Evolutionary conservation across 345 rosid genomes (phyloP).

Genomic region (Linum usitatissimum): DNA sequence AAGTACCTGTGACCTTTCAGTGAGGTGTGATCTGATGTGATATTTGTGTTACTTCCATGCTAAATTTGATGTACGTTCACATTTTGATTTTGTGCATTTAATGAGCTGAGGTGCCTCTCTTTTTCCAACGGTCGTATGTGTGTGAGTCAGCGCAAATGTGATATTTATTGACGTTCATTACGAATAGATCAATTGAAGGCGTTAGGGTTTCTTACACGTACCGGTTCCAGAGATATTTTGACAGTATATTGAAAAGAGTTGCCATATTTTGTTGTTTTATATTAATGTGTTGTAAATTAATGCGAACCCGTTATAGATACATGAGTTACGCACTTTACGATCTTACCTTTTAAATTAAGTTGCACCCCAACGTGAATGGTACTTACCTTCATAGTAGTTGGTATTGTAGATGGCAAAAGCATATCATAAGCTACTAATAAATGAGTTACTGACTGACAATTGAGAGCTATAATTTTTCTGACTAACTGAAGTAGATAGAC

Average conservation of each 20-base stretch:
- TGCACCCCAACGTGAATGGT: background rate
- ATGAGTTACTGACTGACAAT: background rate
- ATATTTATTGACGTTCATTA: background rate
- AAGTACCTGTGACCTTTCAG: background rate
- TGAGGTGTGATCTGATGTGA: background rate
- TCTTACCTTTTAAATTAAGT: background rate
- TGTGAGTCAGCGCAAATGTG: background rate
- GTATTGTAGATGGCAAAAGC: no score
- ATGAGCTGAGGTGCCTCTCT: background rate
- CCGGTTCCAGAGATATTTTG: background rate
- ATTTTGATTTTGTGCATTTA: background rate
- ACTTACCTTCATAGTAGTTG: background rate
- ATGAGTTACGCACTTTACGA: background rate
- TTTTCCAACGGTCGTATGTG: background rate
- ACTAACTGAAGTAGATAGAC: background rate
- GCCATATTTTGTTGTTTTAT: background rate
- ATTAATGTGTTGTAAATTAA: no score
- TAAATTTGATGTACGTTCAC: background rate
- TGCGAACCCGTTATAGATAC: background rate
- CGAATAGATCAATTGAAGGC: background rate
- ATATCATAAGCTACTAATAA: background rate
- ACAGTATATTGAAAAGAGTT: background rate
- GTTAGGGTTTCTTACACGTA: background rate
- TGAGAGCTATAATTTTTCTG: no score
- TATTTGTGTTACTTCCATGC: background rate